phyloP scores from a whole-genome alignment of 2,329 filamentous ascomycete species.

The Xylariaceae sp. region DNA sequence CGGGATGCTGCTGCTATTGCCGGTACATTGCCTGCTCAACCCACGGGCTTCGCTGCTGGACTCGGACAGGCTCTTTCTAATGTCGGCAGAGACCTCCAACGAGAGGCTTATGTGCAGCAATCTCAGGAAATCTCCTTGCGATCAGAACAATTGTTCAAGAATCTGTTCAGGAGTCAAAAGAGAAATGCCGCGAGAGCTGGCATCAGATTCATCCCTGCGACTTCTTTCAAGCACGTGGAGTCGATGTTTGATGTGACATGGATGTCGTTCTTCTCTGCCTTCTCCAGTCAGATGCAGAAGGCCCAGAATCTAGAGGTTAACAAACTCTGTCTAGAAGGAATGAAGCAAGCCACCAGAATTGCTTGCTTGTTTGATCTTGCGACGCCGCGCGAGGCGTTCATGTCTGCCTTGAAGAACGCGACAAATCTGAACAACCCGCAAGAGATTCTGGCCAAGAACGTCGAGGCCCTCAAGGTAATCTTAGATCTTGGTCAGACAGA shows the following conservation, averaged over 20 bases:
- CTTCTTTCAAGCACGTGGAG: slow-evolving; percentile 89
- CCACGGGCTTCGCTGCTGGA: slow-evolving; percentile 68
- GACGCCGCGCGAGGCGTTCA: slow-evolving; percentile 91
- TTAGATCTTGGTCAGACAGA: slow-evolving; percentile 90
- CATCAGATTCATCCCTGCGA: slow-evolving; percentile 81
- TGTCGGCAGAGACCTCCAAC: slow-evolving; percentile 82
- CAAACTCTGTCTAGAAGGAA: slow-evolving; percentile 86
- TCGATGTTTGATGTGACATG: slow-evolving; percentile 99
- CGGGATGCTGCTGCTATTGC: slow-evolving; percentile 80
- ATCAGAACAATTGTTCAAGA: slow-evolving; percentile 84
- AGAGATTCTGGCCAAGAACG: slow-evolving; percentile 92
- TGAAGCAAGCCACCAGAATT: slow-evolving; percentile 89
- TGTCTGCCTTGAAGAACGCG: slow-evolving; percentile 85
- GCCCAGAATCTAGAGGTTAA: slow-evolving; percentile 90
- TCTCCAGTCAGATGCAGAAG: slow-evolving; percentile 90
- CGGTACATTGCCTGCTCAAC: slow-evolving; percentile 54
- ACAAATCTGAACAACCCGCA: slow-evolving; percentile 94
- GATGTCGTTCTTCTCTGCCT: slow-evolving; percentile 97
- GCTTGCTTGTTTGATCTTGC: slow-evolving; percentile 89
- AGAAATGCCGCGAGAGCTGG: slow-evolving; percentile 66
- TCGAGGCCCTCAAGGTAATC: slow-evolving; percentile 87
- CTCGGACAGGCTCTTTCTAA: slow-evolving; percentile 87
- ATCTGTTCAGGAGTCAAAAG: slow-evolving; percentile 82
- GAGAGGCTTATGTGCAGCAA: slow-evolving; percentile 89
- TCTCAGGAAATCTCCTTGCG: slow-evolving; percentile 81